These are phyloP conservation scores for Stromatinia cepivora DNA, from an alignment of 2,329 filamentous ascomycete species.

Conservation along the genomic window DNA sequence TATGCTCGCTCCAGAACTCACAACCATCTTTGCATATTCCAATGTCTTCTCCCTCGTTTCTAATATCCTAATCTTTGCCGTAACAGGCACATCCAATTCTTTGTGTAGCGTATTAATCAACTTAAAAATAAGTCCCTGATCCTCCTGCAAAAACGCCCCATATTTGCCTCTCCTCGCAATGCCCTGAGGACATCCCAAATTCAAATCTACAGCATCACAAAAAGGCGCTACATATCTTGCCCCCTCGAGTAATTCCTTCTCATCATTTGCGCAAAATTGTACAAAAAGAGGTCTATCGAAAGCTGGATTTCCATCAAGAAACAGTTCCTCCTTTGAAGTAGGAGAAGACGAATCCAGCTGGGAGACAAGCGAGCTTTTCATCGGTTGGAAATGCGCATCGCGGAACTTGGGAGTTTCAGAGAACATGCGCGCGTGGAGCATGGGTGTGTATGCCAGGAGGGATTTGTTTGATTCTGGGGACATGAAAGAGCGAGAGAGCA, in stretches of 20 bases:
- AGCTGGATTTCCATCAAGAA: slow-evolving; percentile 82
- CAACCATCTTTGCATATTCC: slow-evolving; percentile 82
- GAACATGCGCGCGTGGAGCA: slow-evolving; percentile 93
- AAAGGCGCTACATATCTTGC: slow-evolving; percentile 78
- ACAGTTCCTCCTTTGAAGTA: slow-evolving; percentile 45
- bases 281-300: slow-evolving; percentile 90
- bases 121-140: slow-evolving; percentile 78
- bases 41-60: slow-evolving; percentile 85
- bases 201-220: slow-evolving; percentile 94
- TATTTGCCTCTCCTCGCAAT: slow-evolving; percentile 91
- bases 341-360: slow-evolving; percentile 29
- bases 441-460: slow-evolving; percentile 88
- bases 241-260: slow-evolving; percentile 75
- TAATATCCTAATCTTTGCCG: slow-evolving; percentile 89
- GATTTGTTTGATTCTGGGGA: slow-evolving; percentile 61
- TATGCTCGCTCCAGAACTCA: slow-evolving; percentile 87
- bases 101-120: slow-evolving; percentile 82
- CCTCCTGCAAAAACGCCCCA: slow-evolving; percentile 91
- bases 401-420: slow-evolving; percentile 75
- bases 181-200: slow-evolving; percentile 93
- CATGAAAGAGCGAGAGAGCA: slow-evolving; percentile 92
- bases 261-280: slow-evolving; percentile 92
- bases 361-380: slow-evolving; percentile 42
- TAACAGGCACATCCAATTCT: slow-evolving; percentile 79
- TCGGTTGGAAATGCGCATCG: slow-evolving; percentile 72